Conservation (phyloP, 192 early-diverging fungal species). For the Rhizophagus prolifer region DNA sequence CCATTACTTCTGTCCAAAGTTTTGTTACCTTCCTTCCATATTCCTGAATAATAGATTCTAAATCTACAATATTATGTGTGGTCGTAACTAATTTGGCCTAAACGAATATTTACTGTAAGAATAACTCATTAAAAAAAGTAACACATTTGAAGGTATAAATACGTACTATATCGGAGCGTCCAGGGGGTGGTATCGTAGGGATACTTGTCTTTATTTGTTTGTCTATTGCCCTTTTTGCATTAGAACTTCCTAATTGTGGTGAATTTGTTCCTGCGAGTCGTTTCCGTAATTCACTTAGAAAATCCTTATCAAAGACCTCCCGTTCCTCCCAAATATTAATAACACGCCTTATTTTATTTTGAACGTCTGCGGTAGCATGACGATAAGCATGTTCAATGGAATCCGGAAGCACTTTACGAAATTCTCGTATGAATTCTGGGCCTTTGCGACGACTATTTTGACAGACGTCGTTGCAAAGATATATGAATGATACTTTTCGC, state of each 20-base stretch:
- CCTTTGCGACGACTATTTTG: slow-evolving; percentile 33
- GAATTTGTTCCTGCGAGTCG: neutral
- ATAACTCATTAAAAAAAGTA: neutral
- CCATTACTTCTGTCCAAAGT: slow-evolving; percentile 14
- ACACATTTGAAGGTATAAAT: neutral
- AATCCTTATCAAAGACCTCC: slow-evolving; percentile 29
- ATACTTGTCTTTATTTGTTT: neutral
- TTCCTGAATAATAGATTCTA: neutral
- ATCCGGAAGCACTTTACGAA: slow-evolving; percentile 18
- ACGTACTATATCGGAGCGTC: neutral
- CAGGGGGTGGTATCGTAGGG: neutral
- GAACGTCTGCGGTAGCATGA: slow-evolving; percentile 21
- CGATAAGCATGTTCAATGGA: slow-evolving; percentile 18
- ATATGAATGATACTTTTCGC: slow-evolving; percentile 26
- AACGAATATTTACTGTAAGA: neutral
- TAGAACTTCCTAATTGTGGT: neutral
- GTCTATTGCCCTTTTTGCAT: neutral
- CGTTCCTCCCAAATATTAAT: slow-evolving; percentile 33
- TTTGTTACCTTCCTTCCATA: neutral
- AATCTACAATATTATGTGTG: neutral
- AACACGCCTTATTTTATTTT: slow-evolving; percentile 9
- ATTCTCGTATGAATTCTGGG: slow-evolving; percentile 26
- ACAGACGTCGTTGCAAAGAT: slow-evolving; percentile 32
- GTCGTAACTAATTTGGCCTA: neutral
- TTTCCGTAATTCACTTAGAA: slow-evolving; percentile 17